Conservation (phyloP, 2,329 filamentous ascomycete genomes). For the Didymella glomerata region DNA sequence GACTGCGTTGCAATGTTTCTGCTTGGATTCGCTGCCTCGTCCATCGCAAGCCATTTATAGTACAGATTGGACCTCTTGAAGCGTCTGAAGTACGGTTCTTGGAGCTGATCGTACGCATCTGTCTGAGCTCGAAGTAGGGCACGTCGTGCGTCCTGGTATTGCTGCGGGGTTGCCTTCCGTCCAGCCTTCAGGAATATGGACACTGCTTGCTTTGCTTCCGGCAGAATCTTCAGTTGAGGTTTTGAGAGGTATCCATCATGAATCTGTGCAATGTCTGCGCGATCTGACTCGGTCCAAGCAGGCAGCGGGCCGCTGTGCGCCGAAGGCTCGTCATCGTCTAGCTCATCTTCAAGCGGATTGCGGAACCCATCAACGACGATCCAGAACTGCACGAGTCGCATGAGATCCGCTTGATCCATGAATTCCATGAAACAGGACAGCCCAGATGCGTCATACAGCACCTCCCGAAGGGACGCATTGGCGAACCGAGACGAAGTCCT, state of each 20-base stretch:
- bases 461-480: constrained; percentile 78
- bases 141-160: constrained; percentile 83
- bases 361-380: constrained; percentile 96
- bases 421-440: constrained; percentile 99
- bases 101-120: constrained; percentile 82
- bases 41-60: constrained; percentile 93
- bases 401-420: constrained; percentile 89
- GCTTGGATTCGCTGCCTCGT: constrained; percentile 65
- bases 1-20: constrained; percentile 38
- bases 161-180: constrained; percentile 75
- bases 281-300: constrained; percentile 83
- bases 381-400: constrained; percentile 96
- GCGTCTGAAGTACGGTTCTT: constrained; percentile 77
- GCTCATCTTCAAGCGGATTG: constrained; percentile 88
- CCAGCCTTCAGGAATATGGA: constrained; percentile 81
- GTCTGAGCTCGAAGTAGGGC: constrained; percentile 86
- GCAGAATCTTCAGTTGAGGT: constrained; percentile 79
- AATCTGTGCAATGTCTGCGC: constrained; percentile 88
- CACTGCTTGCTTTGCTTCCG: constrained; percentile 73
- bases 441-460: constrained; percentile 88
- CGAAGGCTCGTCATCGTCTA: constrained; percentile 68
- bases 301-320: constrained; percentile 60
- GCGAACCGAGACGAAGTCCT: constrained; percentile 70
- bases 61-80: constrained; percentile 95
- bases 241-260: constrained; percentile 87